Conservation (phyloP, 805 yeast species). For the Ogataea sp. region DNA sequence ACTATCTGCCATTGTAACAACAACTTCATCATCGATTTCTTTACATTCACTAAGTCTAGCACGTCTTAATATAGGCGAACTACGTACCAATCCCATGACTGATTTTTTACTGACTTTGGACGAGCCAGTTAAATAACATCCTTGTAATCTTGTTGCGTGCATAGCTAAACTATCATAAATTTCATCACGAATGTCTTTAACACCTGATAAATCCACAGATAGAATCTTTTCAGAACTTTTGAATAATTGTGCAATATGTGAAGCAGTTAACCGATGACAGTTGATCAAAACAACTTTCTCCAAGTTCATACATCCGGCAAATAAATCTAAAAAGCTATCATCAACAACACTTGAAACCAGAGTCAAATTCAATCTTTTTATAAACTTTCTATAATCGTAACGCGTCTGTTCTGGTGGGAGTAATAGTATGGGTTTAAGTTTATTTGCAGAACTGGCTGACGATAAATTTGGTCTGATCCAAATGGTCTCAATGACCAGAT, state of each 20-base stretch:
- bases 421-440: constrained; percentile 49
- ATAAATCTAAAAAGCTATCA: constrained; percentile 52
- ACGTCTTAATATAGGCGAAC: constrained; percentile 72
- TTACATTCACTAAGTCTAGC: constrained; percentile 71
- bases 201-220: no score
- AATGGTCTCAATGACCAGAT: constrained; percentile 64
- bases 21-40: constrained; percentile 54
- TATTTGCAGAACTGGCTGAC: constrained; percentile 37
- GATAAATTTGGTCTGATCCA: constrained; percentile 84
- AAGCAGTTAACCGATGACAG: constrained; percentile 57
- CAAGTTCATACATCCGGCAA: constrained; percentile 63
- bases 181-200: no score
- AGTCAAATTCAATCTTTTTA: constrained; percentile 74
- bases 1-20: constrained; percentile 51
- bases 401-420: constrained; percentile 38
- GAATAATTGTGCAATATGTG: constrained; percentile 54
- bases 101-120: constrained; percentile 60
- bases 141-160: constrained; percentile 65
- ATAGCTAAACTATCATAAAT: no score
- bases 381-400: constrained; percentile 61
- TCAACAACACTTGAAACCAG: constrained; percentile 61
- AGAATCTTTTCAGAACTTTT: no score
- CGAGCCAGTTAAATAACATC: constrained; percentile 84
- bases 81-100: constrained; percentile 44
- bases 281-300: constrained; percentile 83